Percentiles rank a stretch among this genome's conserved stretches.
Conservation (phyloP, 2,329 filamentous ascomycete species). For the Epichloe typhina region DNA sequence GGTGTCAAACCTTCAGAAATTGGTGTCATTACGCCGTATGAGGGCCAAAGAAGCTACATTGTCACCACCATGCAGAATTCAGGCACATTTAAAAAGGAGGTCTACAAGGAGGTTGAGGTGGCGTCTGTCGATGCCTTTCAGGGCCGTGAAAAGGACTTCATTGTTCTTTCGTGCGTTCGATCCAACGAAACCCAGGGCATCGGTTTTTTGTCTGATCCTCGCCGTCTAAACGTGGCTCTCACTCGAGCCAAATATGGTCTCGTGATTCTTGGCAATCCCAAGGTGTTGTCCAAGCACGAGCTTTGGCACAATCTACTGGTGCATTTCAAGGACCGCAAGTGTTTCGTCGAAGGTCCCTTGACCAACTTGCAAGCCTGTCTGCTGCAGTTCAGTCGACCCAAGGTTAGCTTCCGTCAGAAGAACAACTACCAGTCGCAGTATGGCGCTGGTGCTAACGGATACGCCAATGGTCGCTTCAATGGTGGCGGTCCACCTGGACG, state of each 20-base stretch:
- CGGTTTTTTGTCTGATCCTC: slow-evolving; percentile 93
- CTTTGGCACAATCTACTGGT: slow-evolving; percentile 91
- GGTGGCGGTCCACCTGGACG: slow-evolving; percentile 27
- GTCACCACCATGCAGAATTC: slow-evolving; percentile 99
- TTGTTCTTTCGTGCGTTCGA: slow-evolving; percentile 91
- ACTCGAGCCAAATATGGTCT: slow-evolving; percentile 95
- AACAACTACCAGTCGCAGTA: slow-evolving; percentile 63
- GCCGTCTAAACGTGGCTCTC: slow-evolving; percentile 90
- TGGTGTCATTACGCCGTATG: slow-evolving; percentile 96
- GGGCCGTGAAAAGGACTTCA: slow-evolving; percentile 97
- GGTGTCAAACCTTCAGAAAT: slow-evolving; percentile 89
- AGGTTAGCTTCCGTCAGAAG: slow-evolving; percentile 84
- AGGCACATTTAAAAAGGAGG: slow-evolving; percentile 94
- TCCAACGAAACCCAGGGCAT: slow-evolving; percentile 99
- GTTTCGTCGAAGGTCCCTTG: slow-evolving; percentile 86
- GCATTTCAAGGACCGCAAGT: slow-evolving; percentile 95
- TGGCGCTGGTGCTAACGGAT: slow-evolving; percentile 27
- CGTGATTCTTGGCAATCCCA: slow-evolving; percentile 93
- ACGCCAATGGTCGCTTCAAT: slow-evolving; percentile 28
- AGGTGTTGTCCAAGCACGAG: slow-evolving; percentile 93
- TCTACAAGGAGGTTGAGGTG: slow-evolving; percentile 97
- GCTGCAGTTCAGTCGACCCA: slow-evolving; percentile 87
- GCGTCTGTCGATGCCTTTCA: slow-evolving; percentile 98
- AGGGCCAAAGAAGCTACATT: slow-evolving; percentile 95
- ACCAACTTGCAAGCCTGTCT: slow-evolving; percentile 93